Conservation (phyloP, 2,329 filamentous ascomycete genomes). For the Gyromitra esculenta region DNA sequence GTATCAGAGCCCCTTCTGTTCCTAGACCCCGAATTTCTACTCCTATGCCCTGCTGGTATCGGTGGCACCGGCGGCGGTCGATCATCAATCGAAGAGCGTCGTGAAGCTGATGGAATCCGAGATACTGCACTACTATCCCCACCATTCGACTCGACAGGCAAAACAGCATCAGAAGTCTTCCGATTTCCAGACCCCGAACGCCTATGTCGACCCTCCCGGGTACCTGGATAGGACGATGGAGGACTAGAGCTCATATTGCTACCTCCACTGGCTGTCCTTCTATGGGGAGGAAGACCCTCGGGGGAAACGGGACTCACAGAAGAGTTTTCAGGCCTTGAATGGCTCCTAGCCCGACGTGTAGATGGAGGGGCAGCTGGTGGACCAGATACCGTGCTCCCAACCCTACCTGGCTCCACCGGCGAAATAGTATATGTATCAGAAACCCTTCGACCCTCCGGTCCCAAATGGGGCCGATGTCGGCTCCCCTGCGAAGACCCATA, state of each 20-base stretch:
- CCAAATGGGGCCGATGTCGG: not conserved
- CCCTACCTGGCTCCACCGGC: constrained; percentile 2
- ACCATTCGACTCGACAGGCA: not conserved
- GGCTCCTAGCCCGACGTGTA: not conserved
- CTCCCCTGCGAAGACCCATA: constrained; percentile 4
- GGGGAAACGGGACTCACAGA: not conserved
- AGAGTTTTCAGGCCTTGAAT: not conserved
- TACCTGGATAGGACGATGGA: not conserved
- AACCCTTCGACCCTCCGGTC: not conserved
- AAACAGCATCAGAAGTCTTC: not conserved
- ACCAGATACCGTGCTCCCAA: not conserved
- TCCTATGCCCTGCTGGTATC: not conserved
- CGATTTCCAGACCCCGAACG: not conserved
- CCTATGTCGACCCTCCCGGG: not conserved
- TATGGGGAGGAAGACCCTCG: not conserved
- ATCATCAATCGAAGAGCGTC: not conserved
- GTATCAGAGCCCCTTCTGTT: not conserved
- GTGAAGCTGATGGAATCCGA: not conserved
- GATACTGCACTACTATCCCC: not conserved
- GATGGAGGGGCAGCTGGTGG: not conserved
- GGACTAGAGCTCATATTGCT: not conserved
- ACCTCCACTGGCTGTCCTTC: not conserved
- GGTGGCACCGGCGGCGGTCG: constrained; percentile 3
- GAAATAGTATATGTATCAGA: constrained; percentile 24
- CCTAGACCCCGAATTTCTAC: not conserved